Base-by-base conservation (phyloP, 306 rosid genomes). In the Cicer pinnatifidum region DNA sequence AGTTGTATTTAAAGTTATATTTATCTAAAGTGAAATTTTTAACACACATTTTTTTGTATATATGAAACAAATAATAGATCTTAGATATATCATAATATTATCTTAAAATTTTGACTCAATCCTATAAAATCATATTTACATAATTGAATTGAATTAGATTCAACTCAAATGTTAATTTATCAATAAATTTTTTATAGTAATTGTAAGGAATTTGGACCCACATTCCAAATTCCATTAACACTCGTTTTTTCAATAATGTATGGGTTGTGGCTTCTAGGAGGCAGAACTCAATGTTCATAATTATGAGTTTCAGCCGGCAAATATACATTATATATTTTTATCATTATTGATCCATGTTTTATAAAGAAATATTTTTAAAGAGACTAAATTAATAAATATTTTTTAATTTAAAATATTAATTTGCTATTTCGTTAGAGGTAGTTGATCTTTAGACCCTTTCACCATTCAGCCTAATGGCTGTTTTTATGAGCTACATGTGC, bases 231-330 rank as follows among this genome's bases (percentile, higher is more conserved):
- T 71, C 28, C 72, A 16, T 69, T 47, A 60, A 38, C 43, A 47
- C 71, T 11, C 64, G 48, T 60, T 43, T n/a, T 59, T 60, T 56
- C 33, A 65, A 20, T 50, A 39, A 37, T 12, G 63, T 75, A 38
- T 52, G 47, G 45, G 67, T 12, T 66, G 57, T 56, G n/a, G 37
- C 67, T 44, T 44, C 20, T 44, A 2, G 45, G 47, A 7, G 9
- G 69, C 17, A 73, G 5, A 68, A 73, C 23, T 69, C 45, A 47
- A 47, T 58, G 53, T 38, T 35, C 81, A 56, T 67, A 51, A 47
- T 47, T 1, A 45, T 12, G 10, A 56, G 8, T 1, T 52, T 51
- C 12, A 35, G 6, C 37, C 17, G 9, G 11, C 40, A 17, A 56
- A 12, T 58, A 58, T 28, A 3, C 33, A 3, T 28, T 28, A 28